phyloP scores from a whole-genome alignment of 192 early-diverging fungal species.

The Mortierella hygrophila region DNA sequence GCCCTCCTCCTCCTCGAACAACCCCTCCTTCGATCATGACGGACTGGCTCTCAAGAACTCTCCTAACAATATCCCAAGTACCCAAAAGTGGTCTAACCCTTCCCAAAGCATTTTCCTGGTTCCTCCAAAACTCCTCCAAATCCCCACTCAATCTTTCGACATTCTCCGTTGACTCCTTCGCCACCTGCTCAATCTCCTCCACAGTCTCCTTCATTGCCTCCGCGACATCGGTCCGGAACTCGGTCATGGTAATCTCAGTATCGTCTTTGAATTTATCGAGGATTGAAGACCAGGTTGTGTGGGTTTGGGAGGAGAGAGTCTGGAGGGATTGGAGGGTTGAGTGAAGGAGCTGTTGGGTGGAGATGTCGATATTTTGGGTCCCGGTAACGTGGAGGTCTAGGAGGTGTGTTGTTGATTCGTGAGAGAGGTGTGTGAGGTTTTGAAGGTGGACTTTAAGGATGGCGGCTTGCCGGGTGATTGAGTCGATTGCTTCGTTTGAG shows the following conservation, averaged over 20 bases:
- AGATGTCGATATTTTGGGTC: neutral
- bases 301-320: neutral
- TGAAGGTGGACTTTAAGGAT: neutral
- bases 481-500: neutral
- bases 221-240: neutral
- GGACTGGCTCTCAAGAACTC: neutral
- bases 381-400: neutral
- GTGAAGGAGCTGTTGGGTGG: neutral
- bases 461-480: neutral
- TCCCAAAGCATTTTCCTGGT: slow-evolving; percentile 1
- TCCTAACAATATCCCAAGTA: neutral
- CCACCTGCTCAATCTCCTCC: neutral
- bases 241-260: neutral
- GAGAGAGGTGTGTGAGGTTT: neutral
- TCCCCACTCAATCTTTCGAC: slow-evolving; percentile 16
- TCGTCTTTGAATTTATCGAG: neutral
- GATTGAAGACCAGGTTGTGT: slow-evolving; percentile 1
- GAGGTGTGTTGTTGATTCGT: neutral
- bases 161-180: slow-evolving; percentile 13
- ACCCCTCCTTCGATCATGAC: neutral
- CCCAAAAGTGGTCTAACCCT: neutral
- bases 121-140: slow-evolving; percentile 10
- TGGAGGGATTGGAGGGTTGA: neutral
- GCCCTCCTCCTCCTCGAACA: neutral
- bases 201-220: neutral